Evolutionary conservation across 108 stramenopile genomes (phyloP).

Genomic region (Seminavis robusta): DNA sequence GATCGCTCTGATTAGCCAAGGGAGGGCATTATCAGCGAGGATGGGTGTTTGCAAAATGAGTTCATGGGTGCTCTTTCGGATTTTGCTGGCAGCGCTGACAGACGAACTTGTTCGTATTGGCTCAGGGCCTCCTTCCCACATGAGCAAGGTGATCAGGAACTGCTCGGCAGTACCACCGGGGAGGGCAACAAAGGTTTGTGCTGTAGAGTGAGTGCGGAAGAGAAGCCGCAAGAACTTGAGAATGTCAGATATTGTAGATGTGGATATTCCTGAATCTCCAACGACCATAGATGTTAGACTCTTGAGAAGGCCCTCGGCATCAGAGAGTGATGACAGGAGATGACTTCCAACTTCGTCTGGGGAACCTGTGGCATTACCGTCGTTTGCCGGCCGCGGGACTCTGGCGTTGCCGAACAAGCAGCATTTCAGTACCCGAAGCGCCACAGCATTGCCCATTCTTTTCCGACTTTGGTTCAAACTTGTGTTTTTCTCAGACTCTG

Average conservation of each 20-base stretch:
- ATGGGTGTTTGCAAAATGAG: constrained; percentile 63
- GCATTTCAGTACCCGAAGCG: constrained; percentile 78
- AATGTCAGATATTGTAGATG: constrained; percentile 69
- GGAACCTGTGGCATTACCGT: neutral
- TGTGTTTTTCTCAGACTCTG: constrained; percentile 40
- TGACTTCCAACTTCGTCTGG: constrained; percentile 52
- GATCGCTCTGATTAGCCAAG: constrained; percentile 77
- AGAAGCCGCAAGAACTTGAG: constrained; percentile 66
- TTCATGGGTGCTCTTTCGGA: constrained; percentile 66
- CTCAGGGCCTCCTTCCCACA: constrained; percentile 64
- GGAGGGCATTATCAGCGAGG: constrained; percentile 57
- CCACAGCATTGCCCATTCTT: constrained; percentile 82
- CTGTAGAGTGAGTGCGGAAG: constrained; percentile 47
- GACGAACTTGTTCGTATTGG: constrained; percentile 21
- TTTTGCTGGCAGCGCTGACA: constrained; percentile 44
- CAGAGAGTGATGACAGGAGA: constrained; percentile 53
- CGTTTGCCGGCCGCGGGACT: neutral
- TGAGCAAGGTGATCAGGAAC: constrained; percentile 68
- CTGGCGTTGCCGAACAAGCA: constrained; percentile 63
- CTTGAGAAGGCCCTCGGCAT: constrained; percentile 59
- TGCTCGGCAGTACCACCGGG: constrained; percentile 62
- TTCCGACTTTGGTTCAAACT: constrained; percentile 48
- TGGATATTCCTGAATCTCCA: constrained; percentile 67
- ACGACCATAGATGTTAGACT: constrained; percentile 76
- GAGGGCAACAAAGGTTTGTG: constrained; percentile 56